Base-by-base conservation (phyloP, 768 basidiomycete genomes). In the Trametes meyenii region DNA sequence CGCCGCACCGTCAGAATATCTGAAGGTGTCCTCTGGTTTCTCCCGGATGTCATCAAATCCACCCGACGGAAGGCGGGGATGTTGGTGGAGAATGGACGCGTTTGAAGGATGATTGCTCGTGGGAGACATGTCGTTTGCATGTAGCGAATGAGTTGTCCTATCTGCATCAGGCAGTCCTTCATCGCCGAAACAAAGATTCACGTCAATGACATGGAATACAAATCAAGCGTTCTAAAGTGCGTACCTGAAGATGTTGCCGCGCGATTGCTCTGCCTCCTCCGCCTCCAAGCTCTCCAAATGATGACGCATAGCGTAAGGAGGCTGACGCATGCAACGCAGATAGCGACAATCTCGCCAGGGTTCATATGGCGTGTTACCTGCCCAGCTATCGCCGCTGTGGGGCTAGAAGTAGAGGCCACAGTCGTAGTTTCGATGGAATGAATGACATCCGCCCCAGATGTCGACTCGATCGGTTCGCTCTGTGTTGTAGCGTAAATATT, bases 281-380 rank as follows among this genome's bases (percentile, higher is more conserved):
- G 52, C 51, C 45, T 43, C 38, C 55, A 58, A 5, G 38, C 38
- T 4, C 16, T 35, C 35, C 44, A 56, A n/a, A 62, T 39, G 13
- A 58, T 19, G 5, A 48, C 3, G 1, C 21, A 38, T 14, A 62
- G 55, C n/a, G 21, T 24, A 2, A 58, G 19, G 10, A 58, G 44
- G 36, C 33, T 45, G 1, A 49, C 36, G 23, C 38, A 42, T n/a
- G 50, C 55, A 19, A 54, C 33, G 16, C 40, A 51, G 6, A 62
- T 48, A 19, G 56, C 56, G 4, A 56, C 56, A 24, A 57, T 42
- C 17, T 58, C 56, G n/a, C 61, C 61, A 12, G 44, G 16, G 38
- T n/a, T 62, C 50, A 62, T 36, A 2, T 35, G 35, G 14, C 48
- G 17, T 16, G 38, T 14, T 33, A 11, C 23, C 5, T 36, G 19